Conservation (phyloP, 306 rosid species). For the Corylus heterophylla region DNA sequence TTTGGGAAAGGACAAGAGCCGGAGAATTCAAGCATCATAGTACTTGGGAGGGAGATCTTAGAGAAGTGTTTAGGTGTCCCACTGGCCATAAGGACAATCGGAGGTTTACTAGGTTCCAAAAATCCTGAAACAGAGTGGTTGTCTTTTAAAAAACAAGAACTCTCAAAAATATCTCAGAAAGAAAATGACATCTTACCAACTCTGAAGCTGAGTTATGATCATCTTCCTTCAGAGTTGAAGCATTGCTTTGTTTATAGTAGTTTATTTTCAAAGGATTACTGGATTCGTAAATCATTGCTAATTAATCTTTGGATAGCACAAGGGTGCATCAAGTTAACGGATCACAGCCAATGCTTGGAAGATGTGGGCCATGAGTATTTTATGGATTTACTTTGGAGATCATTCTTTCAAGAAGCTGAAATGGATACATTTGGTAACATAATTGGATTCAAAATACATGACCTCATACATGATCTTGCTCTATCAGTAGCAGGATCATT, state of each 20-base stretch:
- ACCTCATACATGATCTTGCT: slow-evolving; percentile 10
- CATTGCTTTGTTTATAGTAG: too few relatives aligned
- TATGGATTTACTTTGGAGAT: not conserved
- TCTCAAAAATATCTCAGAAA: too few relatives aligned
- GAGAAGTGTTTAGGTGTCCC: slow-evolving; percentile 14
- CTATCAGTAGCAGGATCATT: not conserved
- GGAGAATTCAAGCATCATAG: not conserved
- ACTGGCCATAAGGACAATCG: slow-evolving; percentile 15
- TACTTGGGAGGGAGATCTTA: not conserved
- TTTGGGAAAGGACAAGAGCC: slow-evolving; percentile 11
- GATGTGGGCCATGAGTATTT: too few relatives aligned
- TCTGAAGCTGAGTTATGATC: too few relatives aligned
- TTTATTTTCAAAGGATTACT: not conserved
- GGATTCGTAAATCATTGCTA: fast-evolving
- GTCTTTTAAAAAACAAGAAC: not conserved
- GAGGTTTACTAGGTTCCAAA: not conserved
- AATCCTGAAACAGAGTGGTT: not conserved
- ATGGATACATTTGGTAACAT: not conserved
- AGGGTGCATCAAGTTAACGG: not conserved
- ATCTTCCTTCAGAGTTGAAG: too few relatives aligned
- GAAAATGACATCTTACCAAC: too few relatives aligned
- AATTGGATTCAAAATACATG: not conserved
- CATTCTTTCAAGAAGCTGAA: not conserved
- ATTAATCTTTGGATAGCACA: slow-evolving; percentile 18
- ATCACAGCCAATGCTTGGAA: not conserved